phyloP scores from a whole-genome alignment of 2,329 filamentous ascomycete species.

The Colletotrichum caudatum region DNA sequence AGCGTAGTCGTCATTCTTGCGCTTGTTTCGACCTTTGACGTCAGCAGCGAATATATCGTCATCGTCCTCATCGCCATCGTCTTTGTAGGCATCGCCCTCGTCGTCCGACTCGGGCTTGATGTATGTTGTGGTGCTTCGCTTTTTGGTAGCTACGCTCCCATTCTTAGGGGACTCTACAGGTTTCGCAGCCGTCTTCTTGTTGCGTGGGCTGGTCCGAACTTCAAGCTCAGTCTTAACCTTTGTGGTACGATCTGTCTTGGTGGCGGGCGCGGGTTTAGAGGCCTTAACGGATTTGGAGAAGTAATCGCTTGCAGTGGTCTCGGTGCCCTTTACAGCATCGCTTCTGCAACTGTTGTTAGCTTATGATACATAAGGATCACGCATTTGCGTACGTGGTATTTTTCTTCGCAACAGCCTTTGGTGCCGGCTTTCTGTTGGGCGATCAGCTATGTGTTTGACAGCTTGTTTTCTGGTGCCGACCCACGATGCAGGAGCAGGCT shows the following conservation, averaged over 20 bases:
- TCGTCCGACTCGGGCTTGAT: slow-evolving; percentile 59
- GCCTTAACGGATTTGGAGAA: slow-evolving; percentile 61
- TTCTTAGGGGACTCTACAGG: slow-evolving; percentile 47
- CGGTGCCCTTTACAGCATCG: slow-evolving; percentile 60
- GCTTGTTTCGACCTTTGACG: slow-evolving; percentile 72
- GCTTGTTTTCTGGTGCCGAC: not conserved
- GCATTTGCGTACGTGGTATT: slow-evolving; percentile 62
- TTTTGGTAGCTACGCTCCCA: slow-evolving; percentile 51
- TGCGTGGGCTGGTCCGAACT: slow-evolving; percentile 66
- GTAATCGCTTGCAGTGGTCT: slow-evolving; percentile 69
- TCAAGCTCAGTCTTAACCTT: slow-evolving; percentile 56
- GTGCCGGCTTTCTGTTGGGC: slow-evolving; percentile 19
- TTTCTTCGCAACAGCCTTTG: slow-evolving; percentile 59
- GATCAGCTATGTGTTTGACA: slow-evolving; percentile 4
- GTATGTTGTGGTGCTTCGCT: slow-evolving; percentile 56
- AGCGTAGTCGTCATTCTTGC: slow-evolving; percentile 79
- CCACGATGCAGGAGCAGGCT: slow-evolving; percentile 47
- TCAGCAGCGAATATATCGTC: slow-evolving; percentile 88
- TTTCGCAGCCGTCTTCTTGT: slow-evolving; percentile 54
- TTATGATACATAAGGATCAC: slow-evolving; percentile 20
- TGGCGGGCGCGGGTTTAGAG: slow-evolving; percentile 53
- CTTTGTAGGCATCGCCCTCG: slow-evolving; percentile 69
- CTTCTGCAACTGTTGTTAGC: slow-evolving; percentile 47
- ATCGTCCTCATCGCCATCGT: slow-evolving; percentile 77
- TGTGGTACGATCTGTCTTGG: slow-evolving; percentile 56